Base-by-base conservation (phyloP, 345 rosid genomes). In the Citrus inodora region DNA sequence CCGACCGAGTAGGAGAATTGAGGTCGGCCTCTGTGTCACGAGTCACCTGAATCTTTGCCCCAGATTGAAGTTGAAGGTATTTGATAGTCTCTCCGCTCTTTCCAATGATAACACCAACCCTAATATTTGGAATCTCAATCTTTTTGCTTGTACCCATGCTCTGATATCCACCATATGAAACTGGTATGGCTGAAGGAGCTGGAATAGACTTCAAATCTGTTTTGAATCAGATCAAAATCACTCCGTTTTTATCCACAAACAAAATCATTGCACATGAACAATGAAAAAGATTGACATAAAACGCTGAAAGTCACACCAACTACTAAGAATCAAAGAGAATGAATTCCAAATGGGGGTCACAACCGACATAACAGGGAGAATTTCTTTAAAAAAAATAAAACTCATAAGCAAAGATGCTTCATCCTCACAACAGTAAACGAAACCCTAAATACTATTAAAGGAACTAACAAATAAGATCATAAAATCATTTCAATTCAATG, bases 101-200 rank as follows among this genome's bases (percentile, higher is more conserved):
- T 3, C 99, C 99, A 84, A 97, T 97, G 30, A 97, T 92, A 71
- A 97, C 99, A 68, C 99, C 99, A 78, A 97, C 98, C 89, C 96
- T 89, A 68, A 84, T 94, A 72, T 93, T 92, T 28, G 99, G 99
- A 78, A 97, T 85, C 27, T 94, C 98, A 79, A 97, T 92, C 88
- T 87, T 97, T 80, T 93, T 97, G 76, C 96, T 93, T 9, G 92
- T 74, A 28, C 78, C 78, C 7, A 75, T 75, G n/a, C 93, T 89
- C 61, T 92, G 92, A 80, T 83, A 84, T 80, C 91, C 89, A n/a
- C 89, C 89, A 80, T 93, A 94, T 0, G 98, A 90, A 75, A 83
- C 88, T 2, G 96, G 96, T 48, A 91, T 89, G 1, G 93, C 78
- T 2, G 95, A 86, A 13, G 93, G 84, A 14, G 82, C 88, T 6